Evolutionary conservation across 805 yeast species (phyloP).

Genomic region (Candida ficus): DNA sequence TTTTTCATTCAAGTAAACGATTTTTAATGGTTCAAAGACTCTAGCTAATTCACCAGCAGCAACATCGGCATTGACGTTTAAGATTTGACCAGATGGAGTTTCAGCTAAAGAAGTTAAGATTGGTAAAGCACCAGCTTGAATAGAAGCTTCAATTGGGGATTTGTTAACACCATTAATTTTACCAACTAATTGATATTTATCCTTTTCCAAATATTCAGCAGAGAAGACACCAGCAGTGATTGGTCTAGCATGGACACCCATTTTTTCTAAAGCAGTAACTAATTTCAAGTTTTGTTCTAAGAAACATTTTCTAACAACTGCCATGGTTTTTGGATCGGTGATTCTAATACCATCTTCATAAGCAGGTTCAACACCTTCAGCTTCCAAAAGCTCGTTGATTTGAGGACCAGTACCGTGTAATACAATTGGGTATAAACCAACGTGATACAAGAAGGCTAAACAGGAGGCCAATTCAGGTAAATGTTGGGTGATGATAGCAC

Average conservation of each 20-base stretch:
- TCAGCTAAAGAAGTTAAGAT: conserved; percentile 95
- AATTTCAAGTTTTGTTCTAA: conserved; percentile 91
- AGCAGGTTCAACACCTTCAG: conserved; percentile 92
- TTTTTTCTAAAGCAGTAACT: conserved; percentile 91
- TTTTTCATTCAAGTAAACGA: conserved; percentile 93
- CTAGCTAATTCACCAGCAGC: conserved; percentile 98
- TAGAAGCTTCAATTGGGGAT: conserved; percentile 87
- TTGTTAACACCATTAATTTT: conserved; percentile 82
- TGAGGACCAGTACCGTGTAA: conserved; percentile 99
- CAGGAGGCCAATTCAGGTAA: conserved; percentile 92
- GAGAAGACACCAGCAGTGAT: conserved; percentile 96
- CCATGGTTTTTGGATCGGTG: conserved; percentile 92
- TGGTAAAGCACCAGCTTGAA: conserved; percentile 94
- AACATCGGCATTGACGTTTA: conserved; percentile 97
- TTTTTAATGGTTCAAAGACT: conserved; percentile 93
- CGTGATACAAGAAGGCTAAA: conserved; percentile 92
- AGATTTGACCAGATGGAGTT: conserved; percentile 92
- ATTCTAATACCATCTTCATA: conserved; percentile 95
- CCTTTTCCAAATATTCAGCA: conserved; percentile 87
- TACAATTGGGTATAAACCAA: conserved; percentile 94
- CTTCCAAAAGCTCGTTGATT: conserved; percentile 88
- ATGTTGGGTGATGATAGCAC: conserved; percentile 96
- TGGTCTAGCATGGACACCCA: conserved; percentile 98
- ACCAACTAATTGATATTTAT: conserved; percentile 90
- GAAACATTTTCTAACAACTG: conserved; percentile 92